Evolutionary conservation across 441 rosid species (phyloP).

Genomic region (Aquilaria agallochum): DNA sequence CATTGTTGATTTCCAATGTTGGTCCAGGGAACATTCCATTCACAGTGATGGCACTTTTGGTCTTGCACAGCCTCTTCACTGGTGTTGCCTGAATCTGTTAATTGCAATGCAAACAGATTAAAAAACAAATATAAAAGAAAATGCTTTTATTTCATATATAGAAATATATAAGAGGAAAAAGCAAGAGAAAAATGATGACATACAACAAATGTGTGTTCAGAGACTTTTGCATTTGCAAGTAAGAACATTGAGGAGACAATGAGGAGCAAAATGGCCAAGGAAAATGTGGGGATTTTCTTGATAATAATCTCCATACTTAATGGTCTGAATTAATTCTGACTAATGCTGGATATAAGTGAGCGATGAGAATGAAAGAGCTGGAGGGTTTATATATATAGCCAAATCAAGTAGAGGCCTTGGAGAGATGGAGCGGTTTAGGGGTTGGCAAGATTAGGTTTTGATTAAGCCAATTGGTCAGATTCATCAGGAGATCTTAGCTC

Average conservation of each 20-base stretch:
- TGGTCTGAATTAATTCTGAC: too few species aligned
- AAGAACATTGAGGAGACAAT: slow-evolving; percentile 25
- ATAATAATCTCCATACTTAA: neutral
- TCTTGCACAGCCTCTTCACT: slow-evolving; percentile 94
- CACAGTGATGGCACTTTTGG: slow-evolving; percentile 63
- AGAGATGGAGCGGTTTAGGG: slow-evolving; percentile 11
- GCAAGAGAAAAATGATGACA: slow-evolving; percentile 5
- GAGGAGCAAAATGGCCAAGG: slow-evolving; percentile 31
- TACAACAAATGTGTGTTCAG: slow-evolving; percentile 62
- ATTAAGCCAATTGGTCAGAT: slow-evolving; percentile 9
- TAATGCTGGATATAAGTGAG: neutral
- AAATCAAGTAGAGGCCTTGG: slow-evolving; percentile 8
- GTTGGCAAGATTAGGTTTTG: slow-evolving; percentile 54
- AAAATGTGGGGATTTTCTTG: slow-evolving; percentile 12
- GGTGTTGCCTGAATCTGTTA: slow-evolving; percentile 45
- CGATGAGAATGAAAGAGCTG: neutral
- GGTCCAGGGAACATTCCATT: slow-evolving; percentile 89
- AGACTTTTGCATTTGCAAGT: slow-evolving; percentile 27
- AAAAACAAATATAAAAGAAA: too few species aligned
- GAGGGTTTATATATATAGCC: slow-evolving; percentile 24
- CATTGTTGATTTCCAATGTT: slow-evolving; percentile 60
- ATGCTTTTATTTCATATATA: too few species aligned
- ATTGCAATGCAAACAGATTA: neutral
- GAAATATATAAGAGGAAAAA: neutral
- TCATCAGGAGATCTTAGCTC: slow-evolving; percentile 17